Evolutionary conservation across 495 filamentous ascomycete genomes (phyloP).

Genomic region (Penicillium chermesinum): DNA sequence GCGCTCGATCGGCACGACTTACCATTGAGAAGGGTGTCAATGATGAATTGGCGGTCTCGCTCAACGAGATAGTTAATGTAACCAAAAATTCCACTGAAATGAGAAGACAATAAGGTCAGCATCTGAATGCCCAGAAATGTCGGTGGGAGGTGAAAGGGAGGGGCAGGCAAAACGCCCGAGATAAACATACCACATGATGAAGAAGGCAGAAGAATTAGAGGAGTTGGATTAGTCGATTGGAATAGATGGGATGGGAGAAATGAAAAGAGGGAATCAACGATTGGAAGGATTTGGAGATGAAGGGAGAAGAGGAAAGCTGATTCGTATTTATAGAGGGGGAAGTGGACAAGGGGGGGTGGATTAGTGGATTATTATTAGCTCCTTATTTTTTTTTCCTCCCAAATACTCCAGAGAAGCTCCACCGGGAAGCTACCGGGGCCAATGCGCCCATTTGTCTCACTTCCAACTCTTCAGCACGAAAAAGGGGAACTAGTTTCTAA

Average conservation of each 20-base stretch:
- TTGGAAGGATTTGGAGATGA: not conserved
- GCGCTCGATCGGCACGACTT: constrained; percentile 22
- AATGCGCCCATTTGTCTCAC: constrained; percentile 3
- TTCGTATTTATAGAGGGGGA: constrained; percentile 27
- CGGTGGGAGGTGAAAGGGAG: not conserved
- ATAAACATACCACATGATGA: constrained; percentile 35
- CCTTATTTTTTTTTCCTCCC: not conserved
- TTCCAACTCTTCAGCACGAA: not conserved
- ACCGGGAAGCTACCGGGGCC: constrained; percentile 12
- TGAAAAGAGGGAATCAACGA: constrained; percentile 3
- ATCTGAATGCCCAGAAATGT: not conserved
- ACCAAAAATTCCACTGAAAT: constrained; percentile 94
- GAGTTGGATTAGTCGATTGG: constrained; percentile 2
- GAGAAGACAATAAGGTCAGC: not conserved
- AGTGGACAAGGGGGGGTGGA: constrained; percentile 17
- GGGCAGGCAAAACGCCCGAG: too few species aligned
- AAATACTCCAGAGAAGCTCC: not conserved
- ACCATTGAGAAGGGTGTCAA: constrained; percentile 96
- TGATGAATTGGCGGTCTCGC: constrained; percentile 91
- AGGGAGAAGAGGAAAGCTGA: constrained; percentile 9
- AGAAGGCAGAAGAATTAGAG: not conserved
- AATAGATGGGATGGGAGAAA: constrained; percentile 3
- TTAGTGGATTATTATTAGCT: constrained; percentile 11
- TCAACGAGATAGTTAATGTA: constrained; percentile 91
- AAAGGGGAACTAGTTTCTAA: not conserved